Evolutionary conservation across 2,329 filamentous ascomycete genomes (phyloP).

Genomic region (Diplodia intermedia): DNA sequence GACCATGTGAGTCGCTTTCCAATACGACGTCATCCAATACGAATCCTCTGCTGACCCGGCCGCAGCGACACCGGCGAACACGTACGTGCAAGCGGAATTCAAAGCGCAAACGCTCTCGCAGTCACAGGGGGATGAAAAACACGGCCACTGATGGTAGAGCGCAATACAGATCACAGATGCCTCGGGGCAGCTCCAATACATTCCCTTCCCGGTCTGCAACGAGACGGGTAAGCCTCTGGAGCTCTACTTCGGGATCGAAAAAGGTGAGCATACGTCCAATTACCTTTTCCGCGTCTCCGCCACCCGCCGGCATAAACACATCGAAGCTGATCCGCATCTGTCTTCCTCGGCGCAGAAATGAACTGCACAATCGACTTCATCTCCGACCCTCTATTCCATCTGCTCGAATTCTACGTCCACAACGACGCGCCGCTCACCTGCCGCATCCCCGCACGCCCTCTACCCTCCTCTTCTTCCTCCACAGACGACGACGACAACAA

Average conservation of each 20-base stretch:
- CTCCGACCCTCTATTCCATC: conserved; percentile 81
- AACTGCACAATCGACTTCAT: conserved; percentile 84
- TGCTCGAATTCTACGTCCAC: conserved; percentile 97
- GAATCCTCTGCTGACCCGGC: conserved; percentile 8
- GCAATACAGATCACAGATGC: conserved; percentile 69
- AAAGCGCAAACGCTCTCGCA: conserved; percentile 16
- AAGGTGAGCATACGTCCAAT: conserved; percentile 42
- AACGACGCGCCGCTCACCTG: conserved; percentile 92
- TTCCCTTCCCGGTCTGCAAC: conserved; percentile 88
- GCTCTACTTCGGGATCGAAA: conserved; percentile 82
- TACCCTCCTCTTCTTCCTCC: conserved; percentile 44
- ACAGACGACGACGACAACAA: conserved; percentile 26
- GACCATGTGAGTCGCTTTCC: conserved; percentile 53
- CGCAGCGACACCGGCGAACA: conserved; percentile 85
- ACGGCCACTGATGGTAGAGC: conserved; percentile 13
- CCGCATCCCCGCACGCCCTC: conserved; percentile 81
- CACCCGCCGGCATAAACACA: not conserved
- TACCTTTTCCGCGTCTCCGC: not conserved
- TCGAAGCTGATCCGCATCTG: not conserved
- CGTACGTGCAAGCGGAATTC: conserved; percentile 45
- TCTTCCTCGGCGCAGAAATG: conserved; percentile 62
- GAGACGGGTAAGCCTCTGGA: conserved; percentile 84
- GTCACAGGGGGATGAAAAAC: not conserved
- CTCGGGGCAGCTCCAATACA: conserved; percentile 84
- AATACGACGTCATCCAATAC: conserved; percentile 15